Conservation (phyloP, 768 basidiomycete genomes). For the Tricholoma matsutake region DNA sequence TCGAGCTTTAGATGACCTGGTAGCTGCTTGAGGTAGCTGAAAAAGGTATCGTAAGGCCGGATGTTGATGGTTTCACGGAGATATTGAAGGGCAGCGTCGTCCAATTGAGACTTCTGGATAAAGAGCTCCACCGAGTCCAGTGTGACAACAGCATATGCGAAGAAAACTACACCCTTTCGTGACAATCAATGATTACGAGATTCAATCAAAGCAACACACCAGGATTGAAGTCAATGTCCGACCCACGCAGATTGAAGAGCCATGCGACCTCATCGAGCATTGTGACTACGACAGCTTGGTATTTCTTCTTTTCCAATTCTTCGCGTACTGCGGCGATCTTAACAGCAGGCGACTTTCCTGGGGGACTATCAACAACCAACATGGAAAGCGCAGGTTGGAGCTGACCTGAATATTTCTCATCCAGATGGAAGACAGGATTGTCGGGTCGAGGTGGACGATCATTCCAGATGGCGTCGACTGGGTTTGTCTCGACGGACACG, state of each 20-base stretch:
- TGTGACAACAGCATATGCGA: conserved; percentile 83
- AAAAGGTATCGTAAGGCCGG: conserved; percentile 66
- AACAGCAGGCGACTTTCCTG: conserved; percentile 56
- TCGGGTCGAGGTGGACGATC: conserved; percentile 67
- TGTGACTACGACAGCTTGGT: conserved; percentile 76
- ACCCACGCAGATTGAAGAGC: conserved; percentile 89
- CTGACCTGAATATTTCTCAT: conserved; percentile 70
- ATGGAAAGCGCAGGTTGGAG: neutral
- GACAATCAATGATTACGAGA: neutral
- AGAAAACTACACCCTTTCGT: conserved; percentile 61
- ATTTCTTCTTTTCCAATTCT: conserved; percentile 58
- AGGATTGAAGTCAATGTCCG: conserved; percentile 86
- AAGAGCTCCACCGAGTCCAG: conserved; percentile 61
- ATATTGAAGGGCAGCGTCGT: conserved; percentile 37
- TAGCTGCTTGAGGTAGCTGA: conserved; percentile 57
- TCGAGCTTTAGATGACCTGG: conserved; percentile 30
- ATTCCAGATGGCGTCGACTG: conserved; percentile 79
- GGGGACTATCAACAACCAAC: neutral
- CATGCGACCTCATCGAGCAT: conserved; percentile 95
- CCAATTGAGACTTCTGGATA: conserved; percentile 54
- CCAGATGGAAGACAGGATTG: conserved; percentile 65
- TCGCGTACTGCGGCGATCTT: conserved; percentile 71
- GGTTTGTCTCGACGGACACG: conserved; percentile 65
- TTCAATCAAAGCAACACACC: conserved; percentile 25
- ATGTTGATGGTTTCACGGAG: conserved; percentile 65